Evolutionary conservation across 2,329 filamentous ascomycete genomes (phyloP), one percentile per base, ranked within the genome.

Genomic region (Passalora sequoiae): DNA sequence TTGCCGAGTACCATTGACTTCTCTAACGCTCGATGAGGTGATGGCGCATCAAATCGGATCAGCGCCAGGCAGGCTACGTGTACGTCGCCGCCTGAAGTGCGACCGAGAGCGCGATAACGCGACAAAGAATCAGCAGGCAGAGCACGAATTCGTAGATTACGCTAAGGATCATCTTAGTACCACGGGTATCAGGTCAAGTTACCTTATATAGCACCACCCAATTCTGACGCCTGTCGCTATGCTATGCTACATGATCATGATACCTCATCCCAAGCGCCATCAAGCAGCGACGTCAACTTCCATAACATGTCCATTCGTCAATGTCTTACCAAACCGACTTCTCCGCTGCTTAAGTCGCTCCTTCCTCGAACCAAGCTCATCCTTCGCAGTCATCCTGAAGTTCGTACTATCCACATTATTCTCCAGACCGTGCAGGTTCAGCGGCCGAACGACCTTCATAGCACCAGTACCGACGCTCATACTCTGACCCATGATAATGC

Each of bases 401-500:
- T 44, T 47, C 9, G 30, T 29, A 21, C 20, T 30, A 32, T 54
- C 49, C 29, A 47, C 43, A 30, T 84, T 69, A 24, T 71, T 69
- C 40, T 80, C 73, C 29, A 71, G 71, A 9, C 49, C 54, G 13
- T 47, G 44, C 47, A 94, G 75, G 49, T 83, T 83, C 51, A 97
- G 67, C 46, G 80, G 76, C 31, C 89, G 73, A 3, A 96, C 85
- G 17, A 97, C 85, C 62, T 94, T 83, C 75, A 97, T 92, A 1
- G 86, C 84, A 4, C 92, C 92, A 0, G 92, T 98, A 4, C 92
- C 92, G 25, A 98, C 74, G 32, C 78, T 78, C 78, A 97, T 94
- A 30, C 84, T 89, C 73, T 97, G 91, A 12, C 92, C 92, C 83
- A 97, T 92, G 62, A 98, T 98, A 62, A 98, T 97, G 67, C 89